phyloP scores from a whole-genome alignment of 495 filamentous ascomycete genomes.

The Sordaria brevicollis region DNA sequence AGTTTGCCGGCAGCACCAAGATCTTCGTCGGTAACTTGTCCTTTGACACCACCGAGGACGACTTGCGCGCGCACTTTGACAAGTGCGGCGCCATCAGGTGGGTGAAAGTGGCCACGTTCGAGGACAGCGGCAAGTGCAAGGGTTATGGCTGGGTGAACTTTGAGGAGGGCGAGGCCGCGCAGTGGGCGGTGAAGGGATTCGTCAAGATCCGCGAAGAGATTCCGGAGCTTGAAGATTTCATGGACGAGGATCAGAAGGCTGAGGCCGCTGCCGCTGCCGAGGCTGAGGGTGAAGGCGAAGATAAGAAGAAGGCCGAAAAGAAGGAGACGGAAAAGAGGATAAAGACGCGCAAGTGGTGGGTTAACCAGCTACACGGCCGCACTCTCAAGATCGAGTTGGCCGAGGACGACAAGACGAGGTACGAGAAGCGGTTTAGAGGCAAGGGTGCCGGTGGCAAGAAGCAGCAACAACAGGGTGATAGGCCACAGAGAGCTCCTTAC shows the following conservation, averaged over 20 bases:
- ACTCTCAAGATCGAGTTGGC: constrained; percentile 83
- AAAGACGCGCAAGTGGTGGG: constrained; percentile 62
- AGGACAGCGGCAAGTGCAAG: constrained; percentile 96
- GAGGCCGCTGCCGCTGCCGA: constrained; percentile 22
- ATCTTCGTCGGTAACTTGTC: constrained; percentile 89
- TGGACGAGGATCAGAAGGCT: constrained; percentile 41
- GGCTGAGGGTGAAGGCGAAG: not conserved
- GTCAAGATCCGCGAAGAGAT: constrained; percentile 50
- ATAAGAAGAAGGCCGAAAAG: constrained; percentile 5
- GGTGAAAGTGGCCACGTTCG: constrained; percentile 85
- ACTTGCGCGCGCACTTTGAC: constrained; percentile 64
- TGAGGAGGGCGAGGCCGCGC: constrained; percentile 60
- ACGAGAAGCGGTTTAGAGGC: constrained; percentile 79
- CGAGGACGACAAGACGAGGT: constrained; percentile 74
- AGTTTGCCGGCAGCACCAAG: constrained; percentile 43
- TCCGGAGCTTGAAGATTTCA: constrained; percentile 45
- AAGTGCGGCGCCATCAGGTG: constrained; percentile 72
- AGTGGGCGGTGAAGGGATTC: constrained; percentile 74
- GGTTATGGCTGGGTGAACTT: constrained; percentile 94
- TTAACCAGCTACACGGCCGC: constrained; percentile 70
- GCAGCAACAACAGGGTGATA: constrained; percentile 1
- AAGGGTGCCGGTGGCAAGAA: constrained; percentile 38
- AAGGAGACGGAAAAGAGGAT: constrained; percentile 34
- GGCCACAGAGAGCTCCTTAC: not conserved
- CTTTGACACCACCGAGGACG: constrained; percentile 76